Evolutionary conservation across 2,329 filamentous ascomycete genomes (phyloP), one percentile per base, ranked within the genome.

Genomic region (Penicillium sp.): DNA sequence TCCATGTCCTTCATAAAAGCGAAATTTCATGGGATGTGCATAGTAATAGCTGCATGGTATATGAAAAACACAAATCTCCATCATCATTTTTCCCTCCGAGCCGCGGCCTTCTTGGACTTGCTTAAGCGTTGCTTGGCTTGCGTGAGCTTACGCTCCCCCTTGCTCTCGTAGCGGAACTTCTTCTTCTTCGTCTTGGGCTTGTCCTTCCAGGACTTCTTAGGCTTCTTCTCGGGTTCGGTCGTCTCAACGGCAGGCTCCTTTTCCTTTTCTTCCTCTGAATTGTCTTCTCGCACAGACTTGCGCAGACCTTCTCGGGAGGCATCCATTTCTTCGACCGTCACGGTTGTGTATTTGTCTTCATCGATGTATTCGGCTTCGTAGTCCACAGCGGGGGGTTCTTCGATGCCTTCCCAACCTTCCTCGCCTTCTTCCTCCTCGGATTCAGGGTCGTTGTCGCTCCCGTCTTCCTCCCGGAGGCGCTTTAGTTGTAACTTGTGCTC

Each of bases 351-450:
- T 68, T 88, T 89, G 71, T 96, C 93, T 70, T 97, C 94, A 71
- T 99, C 94, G 60, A 96, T 84, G 74, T 96, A 99, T 71, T 97
- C 91, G 61, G 93, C 91, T 70, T 96, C 89, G 62, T 90, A 85
- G 68, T 95, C 86, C 42, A 94, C 73, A 6, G 75, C 74, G 21
- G 84, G 79, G 36, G 71, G 73, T 16, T 74, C 73, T 33, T 65
- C 76, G 47, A 91, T 79, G 0, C 87, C 89, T 47, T 79, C 79
- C 85, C 87, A 91, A 63, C 85, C 82, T 13, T 81, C 76, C 8
- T 65, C 72, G 4, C 75, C 74, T 12, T 69, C 65, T 12, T 57
- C 63, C 10, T 67, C 65, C 7, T 66, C 65, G 5, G 68, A 63
- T 4, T 70, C 41, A 3, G 58, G 58, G 4, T 52, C 60, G 24